A percentile compares a stretch with the other conserved stretches of the same genome.
Conservation (phyloP, 78 protist genomes). For the Tieghemostelium lacteum region DNA sequence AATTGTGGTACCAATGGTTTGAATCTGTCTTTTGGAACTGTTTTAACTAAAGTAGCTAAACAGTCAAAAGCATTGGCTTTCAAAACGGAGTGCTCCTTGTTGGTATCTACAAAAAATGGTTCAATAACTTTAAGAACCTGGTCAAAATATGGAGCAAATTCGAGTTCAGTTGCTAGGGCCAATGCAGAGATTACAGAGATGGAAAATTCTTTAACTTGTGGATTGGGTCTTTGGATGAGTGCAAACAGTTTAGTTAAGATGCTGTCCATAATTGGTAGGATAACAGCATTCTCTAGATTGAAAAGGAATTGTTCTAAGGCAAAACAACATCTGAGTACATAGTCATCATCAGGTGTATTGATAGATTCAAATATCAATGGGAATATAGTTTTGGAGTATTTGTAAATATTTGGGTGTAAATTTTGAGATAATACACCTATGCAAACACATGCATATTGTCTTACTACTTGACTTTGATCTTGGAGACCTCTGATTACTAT, state of each 20-base stretch:
- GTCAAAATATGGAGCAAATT: conserved; percentile 58
- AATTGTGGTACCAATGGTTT: background rate
- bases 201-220: conserved; percentile 55
- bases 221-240: conserved; percentile 17
- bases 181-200: conserved; percentile 25
- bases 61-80: conserved; percentile 38
- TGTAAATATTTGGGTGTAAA: conserved; percentile 56
- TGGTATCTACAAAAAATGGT: background rate
- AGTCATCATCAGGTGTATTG: conserved; percentile 50
- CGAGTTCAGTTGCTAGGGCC: conserved; percentile 26
- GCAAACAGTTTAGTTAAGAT: conserved; percentile 24
- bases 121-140: background rate
- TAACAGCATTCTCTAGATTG: conserved; percentile 17
- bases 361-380: conserved; percentile 60
- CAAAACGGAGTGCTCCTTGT: background rate
- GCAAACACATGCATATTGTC: conserved; percentile 40
- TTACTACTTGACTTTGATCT: conserved; percentile 13
- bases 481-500: conserved; percentile 1
- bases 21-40: conserved; percentile 58
- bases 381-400: conserved; percentile 18
- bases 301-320: conserved; percentile 47
- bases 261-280: conserved; percentile 24
- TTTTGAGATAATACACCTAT: conserved; percentile 53
- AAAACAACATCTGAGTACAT: conserved; percentile 54
- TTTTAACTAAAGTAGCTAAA: conserved; percentile 13